These are phyloP conservation scores for Lecanicillium sp. DNA, from an alignment of 2,329 filamentous ascomycete genomes.

Conservation along the genomic window DNA sequence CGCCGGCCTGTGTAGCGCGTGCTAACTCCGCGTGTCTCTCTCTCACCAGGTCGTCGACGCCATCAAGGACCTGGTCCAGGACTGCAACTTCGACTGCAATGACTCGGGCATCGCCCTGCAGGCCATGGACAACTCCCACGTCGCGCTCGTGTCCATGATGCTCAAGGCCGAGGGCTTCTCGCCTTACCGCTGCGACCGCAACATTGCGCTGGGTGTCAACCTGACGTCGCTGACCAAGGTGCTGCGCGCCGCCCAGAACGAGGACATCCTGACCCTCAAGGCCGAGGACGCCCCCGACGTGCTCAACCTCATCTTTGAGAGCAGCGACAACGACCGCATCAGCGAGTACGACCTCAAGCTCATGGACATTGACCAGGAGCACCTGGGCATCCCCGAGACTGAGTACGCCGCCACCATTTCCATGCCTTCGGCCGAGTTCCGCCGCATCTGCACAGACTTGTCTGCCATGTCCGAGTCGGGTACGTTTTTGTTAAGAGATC, in stretches of 20 bases:
- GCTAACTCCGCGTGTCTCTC: conserved; percentile 4
- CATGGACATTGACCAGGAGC: conserved; percentile 99
- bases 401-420: conserved; percentile 88
- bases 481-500: conserved; percentile 35
- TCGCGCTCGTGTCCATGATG: conserved; percentile 97
- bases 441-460: conserved; percentile 89
- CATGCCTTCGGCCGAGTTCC: conserved; percentile 86
- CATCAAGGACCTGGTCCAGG: conserved; percentile 98
- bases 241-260: conserved; percentile 84
- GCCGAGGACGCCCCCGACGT: conserved; percentile 94
- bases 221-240: conserved; percentile 95
- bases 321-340: conserved; percentile 75
- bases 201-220: conserved; percentile 97
- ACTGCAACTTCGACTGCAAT: conserved; percentile 99
- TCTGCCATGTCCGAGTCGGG: conserved; percentile 91
- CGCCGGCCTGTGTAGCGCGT: no score
- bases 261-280: conserved; percentile 93
- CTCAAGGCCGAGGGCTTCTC: conserved; percentile 92
- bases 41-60: conserved; percentile 78
- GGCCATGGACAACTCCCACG: conserved; percentile 99
- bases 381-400: conserved; percentile 97
- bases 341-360: conserved; percentile 99
- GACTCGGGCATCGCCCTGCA: conserved; percentile 96
- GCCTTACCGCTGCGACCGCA: conserved; percentile 96
- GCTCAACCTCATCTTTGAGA: conserved; percentile 94